Percentiles rank a stretch among this genome's conserved stretches.
phyloP scores from a whole-genome alignment of 768 basidiomycete genomes.

The Lyophyllum decastes region DNA sequence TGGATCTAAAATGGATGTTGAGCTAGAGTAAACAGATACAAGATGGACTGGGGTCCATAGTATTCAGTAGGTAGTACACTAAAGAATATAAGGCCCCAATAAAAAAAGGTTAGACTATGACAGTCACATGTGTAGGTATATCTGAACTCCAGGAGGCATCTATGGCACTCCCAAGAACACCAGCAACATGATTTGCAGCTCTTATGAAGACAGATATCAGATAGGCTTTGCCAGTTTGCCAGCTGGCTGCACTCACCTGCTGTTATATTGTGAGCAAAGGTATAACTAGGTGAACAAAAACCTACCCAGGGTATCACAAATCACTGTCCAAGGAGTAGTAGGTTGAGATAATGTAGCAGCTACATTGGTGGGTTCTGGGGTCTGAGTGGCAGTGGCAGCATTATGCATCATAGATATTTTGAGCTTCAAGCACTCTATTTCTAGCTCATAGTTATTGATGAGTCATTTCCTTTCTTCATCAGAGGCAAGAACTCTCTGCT shows the following conservation, averaged over 20 bases:
- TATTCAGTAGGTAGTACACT: neutral
- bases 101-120: neutral
- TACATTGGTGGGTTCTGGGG: neutral
- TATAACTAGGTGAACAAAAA: neutral
- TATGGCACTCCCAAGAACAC: neutral
- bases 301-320: neutral
- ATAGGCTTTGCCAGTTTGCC: neutral
- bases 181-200: neutral
- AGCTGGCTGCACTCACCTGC: neutral
- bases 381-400: neutral
- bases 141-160: neutral
- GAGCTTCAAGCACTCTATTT: slow-evolving; percentile 6
- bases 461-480: slow-evolving; percentile 13
- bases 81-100: neutral
- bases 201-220: neutral
- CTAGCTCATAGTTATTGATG: slow-evolving; percentile 10
- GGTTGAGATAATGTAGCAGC: neutral
- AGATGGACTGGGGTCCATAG: neutral
- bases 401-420: slow-evolving; percentile 11
- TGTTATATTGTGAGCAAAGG: neutral
- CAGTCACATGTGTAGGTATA: neutral
- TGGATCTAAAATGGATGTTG: neutral
- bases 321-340: neutral
- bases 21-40: neutral
- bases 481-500: slow-evolving; percentile 5